Evolutionary conservation across 179 eudicot species (phyloP), one percentile per base, ranked within the genome.

Genomic region (Heliamphora ciliata): DNA sequence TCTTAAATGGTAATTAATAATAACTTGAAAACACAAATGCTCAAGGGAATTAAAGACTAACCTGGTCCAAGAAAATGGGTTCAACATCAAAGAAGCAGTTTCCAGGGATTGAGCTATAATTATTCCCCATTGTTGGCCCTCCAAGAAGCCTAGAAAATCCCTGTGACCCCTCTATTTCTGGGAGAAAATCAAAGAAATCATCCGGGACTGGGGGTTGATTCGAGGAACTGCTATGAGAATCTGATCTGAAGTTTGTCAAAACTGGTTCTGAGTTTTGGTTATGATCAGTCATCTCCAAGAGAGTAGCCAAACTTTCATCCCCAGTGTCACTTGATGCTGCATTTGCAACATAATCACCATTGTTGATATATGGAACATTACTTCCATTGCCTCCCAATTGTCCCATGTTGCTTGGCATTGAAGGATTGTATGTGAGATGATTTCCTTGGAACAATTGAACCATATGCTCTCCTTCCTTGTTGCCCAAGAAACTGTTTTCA

Each of bases 111-210:
- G 51, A 59, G 69, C 54, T 18, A 77, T 77, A 59, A 21, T 31
- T 31, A 31, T 1, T 24, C 61, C 21, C 24, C 44, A 7, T 24
- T 6, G 48, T 1, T 11, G 78, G 13, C 9, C 40, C 80, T 15
- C 14, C 40, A 6, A 77, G 8, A 3, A 31, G 17, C 14, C 40
- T 44, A 10, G 79, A 55, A 21, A 55, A 75, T 5, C 47, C 17
- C 6, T 75, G 78, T 4, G 64, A 40, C 44, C 15, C 79, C 21
- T 31, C 63, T 3, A 76, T 31, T 59, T 77, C 80, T 0, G 67
- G 80, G 24, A 77, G 80, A 60, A 59, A 77, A 60, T 59, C 80
- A 18, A 77, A 59, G 55, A 77, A 59, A 54, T 77, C 80, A 77
- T 77, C 80, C 0, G 67, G 14, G 65, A 77, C 11, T 2, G 66